A percentile compares a stretch with the other conserved stretches of the same genome.
These are phyloP conservation scores for Thielaviopsis musarum DNA, from an alignment of 2,329 filamentous ascomycete species.

Conservation along the genomic window DNA sequence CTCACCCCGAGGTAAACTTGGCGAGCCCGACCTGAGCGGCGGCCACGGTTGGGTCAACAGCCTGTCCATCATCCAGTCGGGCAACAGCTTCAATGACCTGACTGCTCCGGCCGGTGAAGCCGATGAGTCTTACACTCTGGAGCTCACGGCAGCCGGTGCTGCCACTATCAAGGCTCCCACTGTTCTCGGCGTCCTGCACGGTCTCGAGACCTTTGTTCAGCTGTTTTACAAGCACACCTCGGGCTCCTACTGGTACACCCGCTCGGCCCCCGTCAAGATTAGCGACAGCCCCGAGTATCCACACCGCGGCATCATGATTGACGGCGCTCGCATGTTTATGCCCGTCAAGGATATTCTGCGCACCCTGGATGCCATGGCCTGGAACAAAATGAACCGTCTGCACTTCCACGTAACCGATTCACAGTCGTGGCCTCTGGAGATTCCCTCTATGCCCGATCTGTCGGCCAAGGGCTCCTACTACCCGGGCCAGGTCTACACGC, in stretches of 20 bases:
- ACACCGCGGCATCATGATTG: slow-evolving; percentile 66
- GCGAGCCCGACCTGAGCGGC: slow-evolving; percentile 40
- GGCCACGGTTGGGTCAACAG: slow-evolving; percentile 29
- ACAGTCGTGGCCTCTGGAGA: slow-evolving; percentile 72
- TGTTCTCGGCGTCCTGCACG: slow-evolving; percentile 52
- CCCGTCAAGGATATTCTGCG: slow-evolving; percentile 49
- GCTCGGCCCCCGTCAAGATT: slow-evolving; percentile 52
- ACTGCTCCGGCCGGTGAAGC: slow-evolving; percentile 45
- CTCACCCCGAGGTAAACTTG: slow-evolving; percentile 42
- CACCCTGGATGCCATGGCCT: slow-evolving; percentile 59
- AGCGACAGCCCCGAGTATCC: slow-evolving; percentile 56
- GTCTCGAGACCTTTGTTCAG: slow-evolving; percentile 62
- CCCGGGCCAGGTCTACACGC: slow-evolving; percentile 48
- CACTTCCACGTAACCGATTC: slow-evolving; percentile 71
- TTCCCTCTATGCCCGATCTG: slow-evolving; percentile 57
- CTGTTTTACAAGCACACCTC: slow-evolving; percentile 58
- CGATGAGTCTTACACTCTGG: slow-evolving; percentile 62
- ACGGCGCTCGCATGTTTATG: slow-evolving; percentile 59
- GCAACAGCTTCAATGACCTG: slow-evolving; percentile 33
- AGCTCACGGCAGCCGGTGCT: slow-evolving; percentile 37
- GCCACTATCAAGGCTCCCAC: slow-evolving; percentile 48
- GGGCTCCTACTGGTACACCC: slow-evolving; percentile 46
- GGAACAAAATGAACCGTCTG: slow-evolving; percentile 69
- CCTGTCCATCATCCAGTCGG: slow-evolving; percentile 46
- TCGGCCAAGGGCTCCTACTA: slow-evolving; percentile 58